Conservation (phyloP, 116 monocot genomes). For the Dioscorea cayenensis region DNA sequence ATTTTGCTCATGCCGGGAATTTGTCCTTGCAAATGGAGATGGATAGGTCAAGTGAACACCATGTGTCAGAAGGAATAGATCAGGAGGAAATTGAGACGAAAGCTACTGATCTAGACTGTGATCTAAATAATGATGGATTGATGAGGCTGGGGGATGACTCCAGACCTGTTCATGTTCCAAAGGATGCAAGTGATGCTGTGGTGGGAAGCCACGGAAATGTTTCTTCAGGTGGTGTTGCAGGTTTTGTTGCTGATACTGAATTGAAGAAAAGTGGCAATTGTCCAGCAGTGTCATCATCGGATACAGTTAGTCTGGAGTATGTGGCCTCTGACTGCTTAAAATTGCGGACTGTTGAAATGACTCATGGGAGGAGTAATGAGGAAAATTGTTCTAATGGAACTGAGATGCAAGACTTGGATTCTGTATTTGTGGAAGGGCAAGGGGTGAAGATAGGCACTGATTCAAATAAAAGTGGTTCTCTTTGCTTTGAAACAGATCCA, state of each 20-base stretch:
- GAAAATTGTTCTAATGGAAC: slow-evolving; percentile 8
- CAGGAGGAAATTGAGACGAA: slow-evolving; percentile 17
- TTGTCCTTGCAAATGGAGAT: slow-evolving; percentile 4
- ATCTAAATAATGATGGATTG: neutral
- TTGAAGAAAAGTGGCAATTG: neutral
- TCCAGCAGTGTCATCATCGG: neutral
- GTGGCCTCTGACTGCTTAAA: slow-evolving; percentile 7
- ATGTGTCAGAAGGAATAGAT: slow-evolving; percentile 12
- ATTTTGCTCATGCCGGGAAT: slow-evolving; percentile 10
- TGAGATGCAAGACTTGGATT: slow-evolving; percentile 2
- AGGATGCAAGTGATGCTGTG: slow-evolving; percentile 5
- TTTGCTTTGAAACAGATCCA: slow-evolving; percentile 11
- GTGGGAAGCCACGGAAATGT: neutral
- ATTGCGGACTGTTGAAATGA: neutral
- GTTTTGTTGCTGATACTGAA: neutral
- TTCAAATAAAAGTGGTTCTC: neutral
- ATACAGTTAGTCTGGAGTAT: slow-evolving; percentile 1
- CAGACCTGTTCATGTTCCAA: neutral
- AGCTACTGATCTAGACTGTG: neutral
- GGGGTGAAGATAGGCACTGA: slow-evolving; percentile 11
- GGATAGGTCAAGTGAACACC: slow-evolving; percentile 21
- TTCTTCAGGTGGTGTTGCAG: neutral
- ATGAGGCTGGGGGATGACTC: neutral
- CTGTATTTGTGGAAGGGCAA: slow-evolving; percentile 1
- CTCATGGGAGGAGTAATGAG: neutral